Percentiles rank a stretch among this genome's conserved stretches.
phyloP scores from a whole-genome alignment of 1,139 yeast species.

The Yamadazyma atmosphaerica region DNA sequence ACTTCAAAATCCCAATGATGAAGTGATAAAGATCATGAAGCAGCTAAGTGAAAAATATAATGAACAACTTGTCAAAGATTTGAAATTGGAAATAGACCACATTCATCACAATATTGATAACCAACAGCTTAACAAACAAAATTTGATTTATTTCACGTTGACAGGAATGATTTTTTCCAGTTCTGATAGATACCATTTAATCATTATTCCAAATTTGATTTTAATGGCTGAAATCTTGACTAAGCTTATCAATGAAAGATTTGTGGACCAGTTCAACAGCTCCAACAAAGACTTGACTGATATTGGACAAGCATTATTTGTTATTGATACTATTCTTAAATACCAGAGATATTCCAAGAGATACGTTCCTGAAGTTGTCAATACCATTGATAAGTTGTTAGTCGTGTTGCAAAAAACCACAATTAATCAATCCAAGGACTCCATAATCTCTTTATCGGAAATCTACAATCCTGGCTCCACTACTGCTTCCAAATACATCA shows the following conservation, averaged over 20 bases:
- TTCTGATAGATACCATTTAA: slow-evolving; percentile 92
- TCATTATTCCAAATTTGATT: slow-evolving; percentile 80
- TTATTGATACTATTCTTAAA: slow-evolving; percentile 62
- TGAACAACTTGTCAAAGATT: slow-evolving; percentile 54
- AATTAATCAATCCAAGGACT: slow-evolving; percentile 9
- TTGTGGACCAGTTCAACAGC: slow-evolving; percentile 17
- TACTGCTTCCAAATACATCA: slow-evolving; percentile 30
- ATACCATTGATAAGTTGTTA: slow-evolving; percentile 24
- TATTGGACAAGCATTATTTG: slow-evolving; percentile 49
- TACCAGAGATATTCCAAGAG: slow-evolving; percentile 84
- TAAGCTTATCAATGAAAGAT: slow-evolving; percentile 8
- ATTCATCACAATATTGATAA: slow-evolving; percentile 50
- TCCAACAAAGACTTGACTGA: slow-evolving; percentile 31
- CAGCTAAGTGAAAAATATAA: slow-evolving; percentile 66
- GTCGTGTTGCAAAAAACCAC: neutral
- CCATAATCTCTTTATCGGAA: slow-evolving; percentile 17
- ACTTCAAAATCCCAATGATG: slow-evolving; percentile 21
- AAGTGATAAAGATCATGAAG: slow-evolving; percentile 49
- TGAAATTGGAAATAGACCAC: slow-evolving; percentile 33
- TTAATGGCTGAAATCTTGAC: slow-evolving; percentile 67
- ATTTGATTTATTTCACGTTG: slow-evolving; percentile 65
- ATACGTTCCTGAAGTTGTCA: slow-evolving; percentile 74
- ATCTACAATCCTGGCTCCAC: slow-evolving; percentile 18
- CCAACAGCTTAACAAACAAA: slow-evolving; percentile 41
- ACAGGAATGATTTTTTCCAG: slow-evolving; percentile 85